phyloP scores from a whole-genome alignment of 2,329 filamentous ascomycete genomes.

The Talaromyces amestolkiae region DNA sequence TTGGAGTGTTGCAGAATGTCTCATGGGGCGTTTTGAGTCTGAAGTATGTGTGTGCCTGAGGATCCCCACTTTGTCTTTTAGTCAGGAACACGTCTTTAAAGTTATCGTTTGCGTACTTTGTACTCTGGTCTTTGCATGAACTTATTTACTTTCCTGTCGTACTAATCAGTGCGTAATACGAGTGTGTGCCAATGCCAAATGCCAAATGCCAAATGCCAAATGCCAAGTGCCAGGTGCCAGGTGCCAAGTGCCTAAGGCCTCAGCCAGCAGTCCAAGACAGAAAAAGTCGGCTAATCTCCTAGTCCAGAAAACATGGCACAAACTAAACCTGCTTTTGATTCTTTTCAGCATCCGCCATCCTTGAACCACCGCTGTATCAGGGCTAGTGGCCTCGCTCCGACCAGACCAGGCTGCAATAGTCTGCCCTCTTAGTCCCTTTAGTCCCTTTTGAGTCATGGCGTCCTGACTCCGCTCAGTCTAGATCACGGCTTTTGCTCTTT shows the following conservation, averaged over 20 bases:
- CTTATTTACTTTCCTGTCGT: background rate
- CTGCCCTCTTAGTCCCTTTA: background rate
- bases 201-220: no score
- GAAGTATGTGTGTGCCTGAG: background rate
- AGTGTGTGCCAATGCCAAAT: background rate
- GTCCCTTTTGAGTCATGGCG: background rate
- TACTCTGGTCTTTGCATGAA: background rate
- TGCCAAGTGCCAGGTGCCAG: background rate
- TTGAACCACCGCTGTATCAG: background rate
- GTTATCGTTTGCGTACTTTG: background rate
- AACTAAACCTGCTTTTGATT: background rate
- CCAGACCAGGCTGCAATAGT: conserved; percentile 1
- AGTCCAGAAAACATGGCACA: background rate
- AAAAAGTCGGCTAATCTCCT: background rate
- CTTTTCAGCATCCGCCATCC: background rate
- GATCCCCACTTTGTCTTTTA: background rate
- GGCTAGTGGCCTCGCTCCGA: background rate
- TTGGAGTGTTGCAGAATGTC: conserved; percentile 1
- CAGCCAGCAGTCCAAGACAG: background rate
- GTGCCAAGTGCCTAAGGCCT: background rate
- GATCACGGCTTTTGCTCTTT: background rate
- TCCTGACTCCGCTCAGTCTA: conserved; percentile 8
- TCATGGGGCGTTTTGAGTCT: background rate
- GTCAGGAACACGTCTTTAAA: background rate
- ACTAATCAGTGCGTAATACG: background rate